Conservation (phyloP, 73 alveolate species). For the Tetrahymena thermophila region DNA sequence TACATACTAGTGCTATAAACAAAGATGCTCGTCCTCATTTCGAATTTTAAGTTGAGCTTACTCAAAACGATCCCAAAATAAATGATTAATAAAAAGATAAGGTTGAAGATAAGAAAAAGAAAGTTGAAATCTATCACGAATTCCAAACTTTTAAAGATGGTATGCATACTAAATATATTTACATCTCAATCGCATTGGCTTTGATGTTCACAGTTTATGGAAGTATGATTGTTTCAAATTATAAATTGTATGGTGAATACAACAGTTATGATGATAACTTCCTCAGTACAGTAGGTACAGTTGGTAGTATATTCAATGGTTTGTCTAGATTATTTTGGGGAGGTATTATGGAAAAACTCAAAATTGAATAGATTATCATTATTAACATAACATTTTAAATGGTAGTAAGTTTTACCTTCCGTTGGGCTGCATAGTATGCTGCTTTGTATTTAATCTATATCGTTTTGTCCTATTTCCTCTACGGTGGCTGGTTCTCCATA, state of each 20-base stretch:
- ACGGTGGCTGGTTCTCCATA: conserved; percentile 37
- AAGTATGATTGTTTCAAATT: background rate
- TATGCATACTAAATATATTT: background rate
- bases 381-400: background rate
- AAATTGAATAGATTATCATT: background rate
- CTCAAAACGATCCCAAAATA: background rate
- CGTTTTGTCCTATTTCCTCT: background rate
- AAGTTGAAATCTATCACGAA: background rate
- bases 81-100: background rate
- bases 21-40: background rate
- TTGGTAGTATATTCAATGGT: background rate
- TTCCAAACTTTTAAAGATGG: background rate
- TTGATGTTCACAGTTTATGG: background rate
- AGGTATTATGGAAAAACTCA: background rate
- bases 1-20: background rate
- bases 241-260: background rate
- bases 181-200: background rate
- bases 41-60: background rate
- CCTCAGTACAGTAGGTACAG: background rate
- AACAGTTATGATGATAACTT: background rate
- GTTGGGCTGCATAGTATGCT: background rate
- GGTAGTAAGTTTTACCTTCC: background rate
- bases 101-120: background rate
- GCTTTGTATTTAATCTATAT: conserved; percentile 19
- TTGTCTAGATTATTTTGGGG: background rate